phyloP scores from a whole-genome alignment of 2,329 filamentous ascomycete genomes.

The Trichoderma atroviride region DNA sequence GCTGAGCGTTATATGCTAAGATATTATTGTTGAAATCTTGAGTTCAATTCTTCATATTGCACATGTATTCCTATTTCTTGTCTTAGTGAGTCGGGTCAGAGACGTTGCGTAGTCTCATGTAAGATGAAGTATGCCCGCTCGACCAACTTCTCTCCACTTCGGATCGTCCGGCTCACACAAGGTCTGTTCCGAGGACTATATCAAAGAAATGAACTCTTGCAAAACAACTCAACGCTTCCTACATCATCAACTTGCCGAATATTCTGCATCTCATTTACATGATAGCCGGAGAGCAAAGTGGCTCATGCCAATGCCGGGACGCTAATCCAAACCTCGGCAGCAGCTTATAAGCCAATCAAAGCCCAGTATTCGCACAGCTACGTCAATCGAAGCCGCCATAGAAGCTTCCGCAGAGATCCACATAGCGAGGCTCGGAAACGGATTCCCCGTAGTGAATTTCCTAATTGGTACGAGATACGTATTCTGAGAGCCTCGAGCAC shows the following conservation, averaged over 20 bases:
- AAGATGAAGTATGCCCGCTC: background rate
- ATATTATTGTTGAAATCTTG: too few species aligned
- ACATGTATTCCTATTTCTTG: background rate
- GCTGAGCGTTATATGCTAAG: too few species aligned
- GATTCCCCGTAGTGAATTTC: background rate
- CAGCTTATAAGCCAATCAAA: background rate
- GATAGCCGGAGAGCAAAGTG: background rate
- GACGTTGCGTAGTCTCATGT: background rate
- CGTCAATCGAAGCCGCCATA: background rate
- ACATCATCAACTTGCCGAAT: background rate
- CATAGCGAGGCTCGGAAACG: constrained; percentile 1
- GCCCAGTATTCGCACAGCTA: background rate
- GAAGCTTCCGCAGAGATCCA: background rate
- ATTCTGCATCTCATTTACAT: background rate
- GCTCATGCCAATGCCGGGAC: background rate
- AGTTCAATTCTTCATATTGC: too few species aligned
- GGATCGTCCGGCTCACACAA: background rate
- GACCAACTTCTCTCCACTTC: background rate
- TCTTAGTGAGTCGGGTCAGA: background rate
- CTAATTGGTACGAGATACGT: background rate
- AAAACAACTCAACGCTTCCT: background rate
- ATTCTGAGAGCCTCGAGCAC: background rate
- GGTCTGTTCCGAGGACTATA: background rate
- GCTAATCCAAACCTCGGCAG: background rate
- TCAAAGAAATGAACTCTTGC: background rate